Conservation (phyloP, 1,139 yeast species). For the Saccharomyces hybrid region DNA sequence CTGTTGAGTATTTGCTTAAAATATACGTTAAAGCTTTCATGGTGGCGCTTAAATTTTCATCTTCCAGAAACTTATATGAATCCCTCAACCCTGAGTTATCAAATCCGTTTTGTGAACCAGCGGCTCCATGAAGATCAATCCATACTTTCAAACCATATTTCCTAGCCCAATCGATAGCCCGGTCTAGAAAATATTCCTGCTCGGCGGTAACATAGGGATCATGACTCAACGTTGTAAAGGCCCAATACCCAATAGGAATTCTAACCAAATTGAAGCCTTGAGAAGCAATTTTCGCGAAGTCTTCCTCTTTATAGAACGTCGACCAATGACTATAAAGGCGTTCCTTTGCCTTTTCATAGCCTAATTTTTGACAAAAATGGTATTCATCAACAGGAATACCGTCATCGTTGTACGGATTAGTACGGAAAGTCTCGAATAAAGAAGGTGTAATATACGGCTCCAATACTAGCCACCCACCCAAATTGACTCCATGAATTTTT, state of each 20-base stretch:
- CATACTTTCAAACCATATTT: constrained; percentile 61
- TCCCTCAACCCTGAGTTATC: constrained; percentile 91
- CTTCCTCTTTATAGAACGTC: constrained; percentile 68
- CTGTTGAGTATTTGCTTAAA: constrained; percentile 55
- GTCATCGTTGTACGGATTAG: constrained; percentile 23
- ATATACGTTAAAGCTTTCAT: constrained; percentile 31
- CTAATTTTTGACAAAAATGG: constrained; percentile 56
- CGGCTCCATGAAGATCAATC: constrained; percentile 93
- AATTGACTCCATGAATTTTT: constrained; percentile 63
- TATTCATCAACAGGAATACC: constrained; percentile 80
- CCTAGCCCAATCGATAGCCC: constrained; percentile 71
- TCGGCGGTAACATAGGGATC: constrained; percentile 93
- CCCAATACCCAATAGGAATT: constrained; percentile 96
- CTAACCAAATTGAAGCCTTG: constrained; percentile 81
- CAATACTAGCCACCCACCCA: constrained; percentile 89
- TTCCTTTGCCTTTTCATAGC: constrained; percentile 46
- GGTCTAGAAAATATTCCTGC: constrained; percentile 62
- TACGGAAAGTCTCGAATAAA: constrained; percentile 46
- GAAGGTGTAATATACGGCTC: constrained; percentile 87
- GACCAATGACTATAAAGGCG: constrained; percentile 67
- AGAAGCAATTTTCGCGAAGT: constrained; percentile 50
- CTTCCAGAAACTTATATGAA: constrained; percentile 47
- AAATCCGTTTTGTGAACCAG: constrained; percentile 94
- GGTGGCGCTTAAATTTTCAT: constrained; percentile 38
- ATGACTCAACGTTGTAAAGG: constrained; percentile 51